Base-by-base conservation (phyloP, 768 basidiomycete species). In the Omphalotus guepiniiformis region DNA sequence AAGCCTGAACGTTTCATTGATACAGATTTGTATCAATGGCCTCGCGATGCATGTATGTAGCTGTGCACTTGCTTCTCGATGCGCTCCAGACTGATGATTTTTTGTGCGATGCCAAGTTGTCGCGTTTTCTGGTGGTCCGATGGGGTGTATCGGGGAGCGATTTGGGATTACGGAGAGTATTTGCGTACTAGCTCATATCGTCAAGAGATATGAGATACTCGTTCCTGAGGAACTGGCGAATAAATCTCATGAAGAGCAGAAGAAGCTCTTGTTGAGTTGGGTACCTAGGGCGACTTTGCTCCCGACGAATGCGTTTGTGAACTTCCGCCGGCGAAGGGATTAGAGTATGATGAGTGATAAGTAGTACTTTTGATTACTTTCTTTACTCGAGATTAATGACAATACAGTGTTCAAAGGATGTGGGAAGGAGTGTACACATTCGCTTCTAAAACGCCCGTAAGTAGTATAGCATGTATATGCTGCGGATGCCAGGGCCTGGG, bases 1-100 rank as follows among this genome's bases (percentile, higher is more conserved):
- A 75, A 60, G 38, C 76, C 76, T 0, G 72, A 74, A 37, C 68
- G 73, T 0, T 79, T 78, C 55, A 63, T 79, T 22, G 76, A 79
- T 42, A 76, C 73, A 0, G 67, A 67, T 4, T 59, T 65, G 1
- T 78, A 78, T 46, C 64, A 65, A 25, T 79, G 76, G 76, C 77
- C 75, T 12, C 69, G 77, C 19, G 66, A 76, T 46, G 76, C 73
- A 12, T 76, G 75, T 74, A 47, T 37, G 74, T 38, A 18, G n/a
- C n/a, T n/a, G n/a, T n/a, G n/a, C n/a, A n/a, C n/a, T n/a, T n/a
- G n/a, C n/a, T 11, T 4, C 15, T 13, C 5, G 18, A 27, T 2
- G 6, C 41, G 9, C 28, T 23, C 22, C 36, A 42, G 16, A 32
- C 30, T n/a, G 30, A 32, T n/a, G 16, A 8, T 22, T 29, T 12